Percentiles rank a stretch among this genome's conserved stretches.
phyloP scores from a whole-genome alignment of 768 basidiomycete genomes.

The Mycena sanguinolenta region DNA sequence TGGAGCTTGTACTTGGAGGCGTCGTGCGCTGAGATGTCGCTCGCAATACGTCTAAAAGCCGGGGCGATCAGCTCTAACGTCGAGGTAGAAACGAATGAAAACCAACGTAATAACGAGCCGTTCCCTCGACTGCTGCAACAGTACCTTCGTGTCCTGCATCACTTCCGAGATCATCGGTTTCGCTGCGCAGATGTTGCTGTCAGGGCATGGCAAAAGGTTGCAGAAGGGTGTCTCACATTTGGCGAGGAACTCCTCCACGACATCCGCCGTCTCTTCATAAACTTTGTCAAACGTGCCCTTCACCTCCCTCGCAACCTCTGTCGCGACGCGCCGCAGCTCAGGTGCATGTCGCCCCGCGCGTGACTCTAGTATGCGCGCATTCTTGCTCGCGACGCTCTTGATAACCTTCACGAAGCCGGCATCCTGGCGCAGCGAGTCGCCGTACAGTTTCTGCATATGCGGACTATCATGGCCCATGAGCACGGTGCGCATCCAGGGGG shows the following conservation, averaged over 20 bases:
- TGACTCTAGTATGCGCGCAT: constrained; percentile 80
- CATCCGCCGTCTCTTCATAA: constrained; percentile 93
- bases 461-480: constrained; percentile 66
- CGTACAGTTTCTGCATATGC: constrained; percentile 98
- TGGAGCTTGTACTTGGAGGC: constrained; percentile 82
- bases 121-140: constrained; percentile 93
- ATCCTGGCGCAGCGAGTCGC: constrained; percentile 92
- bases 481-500: not conserved
- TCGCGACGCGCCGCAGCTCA: constrained; percentile 77
- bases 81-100: constrained; percentile 1
- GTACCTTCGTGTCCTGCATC: constrained; percentile 91
- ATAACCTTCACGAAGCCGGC: constrained; percentile 99
- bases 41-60: constrained; percentile 77
- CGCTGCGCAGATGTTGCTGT: constrained; percentile 60
- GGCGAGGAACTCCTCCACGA: constrained; percentile 92
- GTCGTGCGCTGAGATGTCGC: constrained; percentile 85
- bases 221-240: constrained; percentile 71
- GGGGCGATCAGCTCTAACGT: constrained; percentile 13
- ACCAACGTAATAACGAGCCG: constrained; percentile 91
- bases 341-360: constrained; percentile 87
- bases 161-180: constrained; percentile 90
- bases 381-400: constrained; percentile 90
- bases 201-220: not conserved
- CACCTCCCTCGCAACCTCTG: constrained; percentile 79
- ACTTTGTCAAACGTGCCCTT: constrained; percentile 96